Conservation (phyloP, 192 early-diverging fungal species). For the Backusella luteola region DNA sequence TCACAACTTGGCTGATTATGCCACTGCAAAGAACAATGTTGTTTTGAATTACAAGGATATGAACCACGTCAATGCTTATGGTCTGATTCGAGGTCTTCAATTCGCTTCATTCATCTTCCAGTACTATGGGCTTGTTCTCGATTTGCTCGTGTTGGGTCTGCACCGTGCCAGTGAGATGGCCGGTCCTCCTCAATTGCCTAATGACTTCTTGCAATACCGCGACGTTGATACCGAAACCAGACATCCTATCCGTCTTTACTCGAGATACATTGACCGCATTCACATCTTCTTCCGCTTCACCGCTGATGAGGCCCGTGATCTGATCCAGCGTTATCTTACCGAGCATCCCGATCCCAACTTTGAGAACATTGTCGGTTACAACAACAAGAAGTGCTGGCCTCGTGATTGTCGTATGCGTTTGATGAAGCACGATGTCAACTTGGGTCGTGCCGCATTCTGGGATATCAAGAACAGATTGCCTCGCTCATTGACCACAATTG, state of each 20-base stretch:
- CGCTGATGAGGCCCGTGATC: conserved; percentile 89
- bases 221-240: conserved; percentile 90
- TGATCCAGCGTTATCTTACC: conserved; percentile 95
- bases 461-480: conserved; percentile 98
- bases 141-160: conserved; percentile 91
- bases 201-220: conserved; percentile 96
- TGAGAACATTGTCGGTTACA: conserved; percentile 98
- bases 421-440: conserved; percentile 98
- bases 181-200: conserved; percentile 87
- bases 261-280: conserved; percentile 90
- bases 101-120: conserved; percentile 98
- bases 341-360: conserved; percentile 99
- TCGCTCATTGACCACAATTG: conserved; percentile 93
- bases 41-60: conserved; percentile 98
- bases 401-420: conserved; percentile 98
- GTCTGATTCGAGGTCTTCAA: conserved; percentile 96
- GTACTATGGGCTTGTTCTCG: conserved; percentile 97
- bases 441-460: conserved; percentile 99
- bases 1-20: conserved; percentile 99
- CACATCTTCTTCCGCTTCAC: conserved; percentile 95
- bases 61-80: conserved; percentile 98
- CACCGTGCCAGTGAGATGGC: conserved; percentile 96
- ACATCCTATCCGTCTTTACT: conserved; percentile 96
- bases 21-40: conserved; percentile 99
- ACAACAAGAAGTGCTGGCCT: conserved; percentile 98